Percentiles rank a stretch among this genome's conserved stretches.
Evolutionary conservation across 345 rosid genomes (phyloP).

Genomic region (Citrus cavaleriei): DNA sequence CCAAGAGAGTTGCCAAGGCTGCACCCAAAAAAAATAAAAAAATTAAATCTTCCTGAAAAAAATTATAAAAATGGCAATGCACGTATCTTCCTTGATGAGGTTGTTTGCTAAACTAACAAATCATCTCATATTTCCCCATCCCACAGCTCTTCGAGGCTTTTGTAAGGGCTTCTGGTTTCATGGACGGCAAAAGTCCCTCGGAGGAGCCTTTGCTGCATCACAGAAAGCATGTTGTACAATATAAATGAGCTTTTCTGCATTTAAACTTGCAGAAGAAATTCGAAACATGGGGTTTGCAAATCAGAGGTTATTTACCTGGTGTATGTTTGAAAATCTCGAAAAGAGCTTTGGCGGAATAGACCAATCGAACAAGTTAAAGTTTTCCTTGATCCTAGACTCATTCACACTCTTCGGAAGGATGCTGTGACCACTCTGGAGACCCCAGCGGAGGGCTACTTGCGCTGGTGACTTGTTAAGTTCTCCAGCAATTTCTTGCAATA

Average conservation of each 20-base stretch:
- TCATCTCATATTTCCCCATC: slow-evolving; percentile 51
- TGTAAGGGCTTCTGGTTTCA: slow-evolving; percentile 43
- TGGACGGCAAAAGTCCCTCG: slow-evolving; percentile 50
- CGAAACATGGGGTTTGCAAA: background rate
- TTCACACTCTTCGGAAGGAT: slow-evolving; percentile 59
- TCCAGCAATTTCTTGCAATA: slow-evolving; percentile 37
- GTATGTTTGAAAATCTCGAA: slow-evolving; percentile 35
- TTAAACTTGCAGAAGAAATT: background rate
- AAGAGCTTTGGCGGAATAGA: slow-evolving; percentile 45
- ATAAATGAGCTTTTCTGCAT: background rate
- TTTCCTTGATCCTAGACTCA: slow-evolving; percentile 43
- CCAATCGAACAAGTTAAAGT: slow-evolving; percentile 49
- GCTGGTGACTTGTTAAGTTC: slow-evolving; percentile 51
- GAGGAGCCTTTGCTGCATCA: slow-evolving; percentile 53
- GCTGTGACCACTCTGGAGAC: slow-evolving; percentile 53
- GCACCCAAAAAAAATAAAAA: no score
- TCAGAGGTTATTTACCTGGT: slow-evolving; percentile 33
- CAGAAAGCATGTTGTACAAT: background rate
- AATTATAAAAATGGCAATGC: no score
- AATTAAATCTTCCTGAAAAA: no score
- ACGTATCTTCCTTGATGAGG: no score
- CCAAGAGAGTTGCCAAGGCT: no score
- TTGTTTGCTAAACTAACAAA: background rate
- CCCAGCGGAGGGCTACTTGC: slow-evolving; percentile 59
- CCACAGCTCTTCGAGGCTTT: slow-evolving; percentile 49